These are phyloP conservation scores for Pistacia integerrima DNA, from an alignment of 345 rosid species.

Conservation along the genomic window DNA sequence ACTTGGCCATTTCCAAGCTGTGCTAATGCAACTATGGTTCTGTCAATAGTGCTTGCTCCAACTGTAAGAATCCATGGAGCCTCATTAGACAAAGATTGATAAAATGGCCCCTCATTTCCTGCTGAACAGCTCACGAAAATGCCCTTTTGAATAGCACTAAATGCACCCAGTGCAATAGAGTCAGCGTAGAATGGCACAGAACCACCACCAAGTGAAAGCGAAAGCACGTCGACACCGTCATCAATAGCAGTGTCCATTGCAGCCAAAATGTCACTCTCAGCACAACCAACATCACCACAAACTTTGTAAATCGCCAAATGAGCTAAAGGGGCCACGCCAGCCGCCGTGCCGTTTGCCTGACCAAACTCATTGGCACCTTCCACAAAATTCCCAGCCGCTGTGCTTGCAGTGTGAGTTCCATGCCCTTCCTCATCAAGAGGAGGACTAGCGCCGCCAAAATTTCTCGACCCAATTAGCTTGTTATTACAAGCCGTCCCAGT, in stretches of 20 bases:
- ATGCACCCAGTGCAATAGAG: constrained; percentile 39
- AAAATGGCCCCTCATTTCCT: constrained; percentile 43
- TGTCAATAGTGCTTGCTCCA: constrained; percentile 53
- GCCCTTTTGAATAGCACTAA: constrained; percentile 44
- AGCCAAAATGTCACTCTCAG: constrained; percentile 40
- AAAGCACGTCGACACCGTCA: constrained; percentile 57
- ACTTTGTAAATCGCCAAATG: constrained; percentile 54
- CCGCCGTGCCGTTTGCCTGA: constrained; percentile 51
- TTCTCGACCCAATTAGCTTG: no score
- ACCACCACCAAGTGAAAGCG: constrained; percentile 45
- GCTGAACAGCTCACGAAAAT: constrained; percentile 48
- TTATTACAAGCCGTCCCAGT: no score
- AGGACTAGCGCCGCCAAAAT: no score
- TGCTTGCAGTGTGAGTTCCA: no score
- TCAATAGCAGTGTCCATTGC: constrained; percentile 50
- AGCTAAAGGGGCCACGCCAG: constrained; percentile 27
- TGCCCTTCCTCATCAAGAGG: no score
- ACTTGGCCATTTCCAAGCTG: constrained; percentile 39
- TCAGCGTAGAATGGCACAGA: constrained; percentile 39
- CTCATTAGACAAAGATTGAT: constrained; percentile 37
- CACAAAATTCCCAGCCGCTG: no score
- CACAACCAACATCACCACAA: constrained; percentile 32
- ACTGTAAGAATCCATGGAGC: constrained; percentile 56
- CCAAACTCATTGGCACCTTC: constrained; percentile 21
- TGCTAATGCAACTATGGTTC: constrained; percentile 44